phyloP scores from a whole-genome alignment of 352 stramenopile genomes.

The Phytophthora macrochlamydospora region DNA sequence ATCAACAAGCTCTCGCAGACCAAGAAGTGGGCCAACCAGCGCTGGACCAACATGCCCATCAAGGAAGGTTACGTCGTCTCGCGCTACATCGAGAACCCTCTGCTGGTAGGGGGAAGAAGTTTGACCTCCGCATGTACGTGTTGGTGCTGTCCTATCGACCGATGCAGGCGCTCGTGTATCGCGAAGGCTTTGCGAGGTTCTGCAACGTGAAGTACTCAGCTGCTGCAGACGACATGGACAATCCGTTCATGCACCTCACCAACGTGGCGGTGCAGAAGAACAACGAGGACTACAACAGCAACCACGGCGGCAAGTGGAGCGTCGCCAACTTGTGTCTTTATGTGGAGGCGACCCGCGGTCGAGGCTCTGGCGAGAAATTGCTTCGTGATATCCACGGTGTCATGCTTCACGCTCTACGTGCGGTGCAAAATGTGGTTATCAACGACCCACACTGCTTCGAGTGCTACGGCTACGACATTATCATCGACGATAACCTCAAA shows the following conservation, averaged over 20 bases:
- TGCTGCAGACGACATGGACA: slow-evolving; percentile 87
- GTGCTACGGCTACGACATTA: slow-evolving; percentile 95
- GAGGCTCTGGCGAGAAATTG: slow-evolving; percentile 59
- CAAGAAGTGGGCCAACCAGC: slow-evolving; percentile 89
- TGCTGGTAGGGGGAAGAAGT: slow-evolving; percentile 94
- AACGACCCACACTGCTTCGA: slow-evolving; percentile 95
- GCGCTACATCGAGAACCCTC: slow-evolving; percentile 90
- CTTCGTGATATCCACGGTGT: slow-evolving; percentile 74
- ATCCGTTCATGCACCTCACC: slow-evolving; percentile 90
- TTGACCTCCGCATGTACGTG: slow-evolving; percentile 93
- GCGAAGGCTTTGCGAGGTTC: slow-evolving; percentile 92
- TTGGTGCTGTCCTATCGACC: slow-evolving; percentile 90
- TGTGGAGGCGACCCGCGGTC: slow-evolving; percentile 72
- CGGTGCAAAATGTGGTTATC: slow-evolving; percentile 93
- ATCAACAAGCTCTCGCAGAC: slow-evolving; percentile 93
- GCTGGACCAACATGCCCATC: slow-evolving; percentile 64
- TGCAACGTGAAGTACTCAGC: slow-evolving; percentile 92
- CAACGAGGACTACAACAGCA: slow-evolving; percentile 91
- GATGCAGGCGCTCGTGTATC: slow-evolving; percentile 81
- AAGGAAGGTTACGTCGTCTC: slow-evolving; percentile 91
- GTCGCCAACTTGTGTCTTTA: slow-evolving; percentile 88
- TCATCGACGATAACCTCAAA: slow-evolving; percentile 92
- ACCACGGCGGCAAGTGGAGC: slow-evolving; percentile 92
- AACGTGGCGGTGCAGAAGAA: slow-evolving; percentile 92
- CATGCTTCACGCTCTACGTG: slow-evolving; percentile 85